Percentiles rank a stretch among this genome's conserved stretches.
These are phyloP conservation scores for Rhynchospora pubera DNA, from an alignment of 176 grass and related monocot species.

Conservation along the genomic window DNA sequence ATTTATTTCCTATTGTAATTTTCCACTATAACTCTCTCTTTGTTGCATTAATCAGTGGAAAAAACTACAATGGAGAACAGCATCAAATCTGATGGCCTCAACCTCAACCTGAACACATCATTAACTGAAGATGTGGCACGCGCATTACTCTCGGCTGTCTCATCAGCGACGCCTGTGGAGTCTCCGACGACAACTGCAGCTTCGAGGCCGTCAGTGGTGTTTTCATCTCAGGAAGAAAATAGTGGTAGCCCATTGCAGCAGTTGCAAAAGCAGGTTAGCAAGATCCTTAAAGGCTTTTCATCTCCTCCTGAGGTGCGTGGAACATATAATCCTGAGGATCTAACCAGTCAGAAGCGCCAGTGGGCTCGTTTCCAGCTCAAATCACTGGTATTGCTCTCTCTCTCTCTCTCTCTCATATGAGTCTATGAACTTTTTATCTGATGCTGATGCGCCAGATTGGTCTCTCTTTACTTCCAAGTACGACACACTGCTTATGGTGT, in stretches of 20 bases:
- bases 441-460: not conserved
- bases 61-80: not conserved
- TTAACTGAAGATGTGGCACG: slow-evolving; percentile 44
- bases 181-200: slow-evolving; percentile 20
- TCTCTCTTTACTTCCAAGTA: not conserved
- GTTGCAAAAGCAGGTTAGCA: slow-evolving; percentile 69
- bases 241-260: slow-evolving; percentile 59
- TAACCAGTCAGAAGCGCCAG: slow-evolving; percentile 85
- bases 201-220: slow-evolving; percentile 40
- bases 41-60: not conserved
- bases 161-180: slow-evolving; percentile 46
- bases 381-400: slow-evolving; percentile 43
- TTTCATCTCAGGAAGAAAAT: slow-evolving; percentile 58
- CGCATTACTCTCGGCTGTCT: slow-evolving; percentile 54
- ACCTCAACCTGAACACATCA: not conserved
- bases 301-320: slow-evolving; percentile 56
- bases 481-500: not conserved
- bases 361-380: slow-evolving; percentile 91
- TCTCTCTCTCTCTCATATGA: not conserved
- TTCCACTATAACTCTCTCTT: not conserved
- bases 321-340: slow-evolving; percentile 83
- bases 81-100: not conserved
- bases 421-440: not conserved
- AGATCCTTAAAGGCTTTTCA: slow-evolving; percentile 69
- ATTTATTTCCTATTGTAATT: not conserved